Evolutionary conservation across 768 basidiomycete species (phyloP), one percentile per base, ranked within the genome.

Genomic region (Grammothele lineata): DNA sequence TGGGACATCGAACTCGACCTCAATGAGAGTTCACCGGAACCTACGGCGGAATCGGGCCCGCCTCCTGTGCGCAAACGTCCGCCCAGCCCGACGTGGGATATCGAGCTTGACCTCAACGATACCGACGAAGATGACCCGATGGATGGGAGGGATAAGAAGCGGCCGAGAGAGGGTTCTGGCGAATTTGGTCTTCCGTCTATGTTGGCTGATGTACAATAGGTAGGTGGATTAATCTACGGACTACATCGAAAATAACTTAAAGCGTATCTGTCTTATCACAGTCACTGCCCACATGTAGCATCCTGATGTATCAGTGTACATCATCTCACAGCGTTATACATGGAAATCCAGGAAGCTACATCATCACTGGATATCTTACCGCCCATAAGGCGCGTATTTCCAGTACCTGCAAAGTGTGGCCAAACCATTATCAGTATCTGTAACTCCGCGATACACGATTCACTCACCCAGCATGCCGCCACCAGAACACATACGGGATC

Each of bases 1-100:
- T 89, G 87, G 87, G 85, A 87, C 57, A 83, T 87, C 45, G 87
- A 87, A 54, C 70, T 77, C 4, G 81, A 82, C 47, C 62, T 77
- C 26, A 59, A 75, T 9, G 35, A 8, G 9, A 46, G 55, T 23
- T 59, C 53, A 11, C 57, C 52, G 21, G 56, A 63, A 3, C 50
- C 59, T 2, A 52, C 37, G 4, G 43, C 52, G 5, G 51, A 47
- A 35, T 40, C 47, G 14, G 48, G 47, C 22, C 55, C 54, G 8
- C 43, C 53, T 3, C 47, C 50, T 5, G 33, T 35, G 9, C 43
- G 51, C 15, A 51, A 53, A 15, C 62, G 64, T 12, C 47, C 56
- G 34, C 60, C 56, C 5, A 63, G 63, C 41, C 60, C 63, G 5
- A 50, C 57, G 17, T 67, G 65, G 56, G 69, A 76, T 49, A 74